These are phyloP conservation scores for Apiospora marii DNA, from an alignment of 2,329 filamentous ascomycete genomes.

Conservation along the genomic window DNA sequence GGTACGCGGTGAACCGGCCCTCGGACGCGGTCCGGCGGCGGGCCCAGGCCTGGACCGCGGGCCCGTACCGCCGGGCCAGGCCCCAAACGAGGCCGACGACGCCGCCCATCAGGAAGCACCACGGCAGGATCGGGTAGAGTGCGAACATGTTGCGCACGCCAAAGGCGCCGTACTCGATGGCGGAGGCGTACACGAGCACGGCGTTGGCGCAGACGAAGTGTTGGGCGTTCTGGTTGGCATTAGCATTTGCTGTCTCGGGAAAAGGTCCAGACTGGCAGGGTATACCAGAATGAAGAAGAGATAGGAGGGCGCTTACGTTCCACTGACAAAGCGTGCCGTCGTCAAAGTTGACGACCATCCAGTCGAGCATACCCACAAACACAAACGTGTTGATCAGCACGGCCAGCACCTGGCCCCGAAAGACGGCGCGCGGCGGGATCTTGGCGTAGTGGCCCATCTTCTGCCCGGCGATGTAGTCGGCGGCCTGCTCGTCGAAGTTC, in stretches of 20 bases:
- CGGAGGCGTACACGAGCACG: constrained; percentile 43
- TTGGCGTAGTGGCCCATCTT: constrained; percentile 44
- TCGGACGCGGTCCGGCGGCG: constrained; percentile 28
- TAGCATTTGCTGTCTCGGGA: neutral
- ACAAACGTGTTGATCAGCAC: constrained; percentile 54
- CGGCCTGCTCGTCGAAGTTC: constrained; percentile 40
- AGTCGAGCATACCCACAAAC: constrained; percentile 54
- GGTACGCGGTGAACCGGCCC: constrained; percentile 31
- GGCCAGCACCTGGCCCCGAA: constrained; percentile 44
- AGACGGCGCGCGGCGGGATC: constrained; percentile 43
- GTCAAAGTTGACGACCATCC: constrained; percentile 44
- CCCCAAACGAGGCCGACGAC: constrained; percentile 41
- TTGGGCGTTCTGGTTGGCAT: constrained; percentile 32
- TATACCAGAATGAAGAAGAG: neutral
- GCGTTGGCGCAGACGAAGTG: constrained; percentile 44
- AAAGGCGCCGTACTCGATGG: constrained; percentile 44
- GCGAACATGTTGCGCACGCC: constrained; percentile 42
- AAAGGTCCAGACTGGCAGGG: too few species aligned
- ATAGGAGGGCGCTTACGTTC: constrained; percentile 23
- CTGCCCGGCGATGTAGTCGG: constrained; percentile 43
- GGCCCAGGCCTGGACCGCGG: constrained; percentile 30
- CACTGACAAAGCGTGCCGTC: constrained; percentile 43
- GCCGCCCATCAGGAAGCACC: constrained; percentile 46
- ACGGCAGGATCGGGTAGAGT: constrained; percentile 41
- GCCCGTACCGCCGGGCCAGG: constrained; percentile 36